Base-by-base conservation (phyloP, 768 basidiomycete species). In the Dioszegia hungarica region DNA sequence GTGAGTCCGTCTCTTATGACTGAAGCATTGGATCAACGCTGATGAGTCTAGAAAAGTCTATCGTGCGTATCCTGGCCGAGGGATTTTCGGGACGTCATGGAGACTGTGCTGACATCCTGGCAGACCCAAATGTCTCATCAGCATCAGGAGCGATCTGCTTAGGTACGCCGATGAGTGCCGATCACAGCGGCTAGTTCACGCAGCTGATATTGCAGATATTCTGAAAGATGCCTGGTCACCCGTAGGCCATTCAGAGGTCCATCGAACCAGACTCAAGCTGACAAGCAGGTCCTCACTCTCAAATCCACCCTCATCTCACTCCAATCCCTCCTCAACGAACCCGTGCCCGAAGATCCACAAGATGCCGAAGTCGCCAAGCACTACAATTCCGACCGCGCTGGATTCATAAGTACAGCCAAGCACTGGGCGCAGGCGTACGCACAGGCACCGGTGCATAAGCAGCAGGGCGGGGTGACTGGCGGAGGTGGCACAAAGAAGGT, bases 311-410 rank as follows among this genome's bases (percentile, higher is more conserved):
- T 98, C 68, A 93, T 98, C 73, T 93, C 90, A 1, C 82, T 98
- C 14, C 94, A 97, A 75, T 90, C 88, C 36, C 81, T 97, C 22
- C 81, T 98, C 17, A 94, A 91, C 76, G 88, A 86, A 9, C 94
- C 94, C 0, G 91, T 95, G 73, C 93, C 94, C 8, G 89, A 88
- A 61, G 94, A 97, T 72, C 94, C 93, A 0, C 93, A 97, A 78
- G 94, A 98, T 71, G 94, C 93, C 0, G 92, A 98, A 78, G 93
- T 98, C 11, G 93, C 93, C 12, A 97, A 95, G 75, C 94, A 95
- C 72, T 98, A 89, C 68, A 87, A 89, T 75, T 90, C 91, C 12
- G 89, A 87, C 74, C 86, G 86, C 73, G 78, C 79, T 24, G 86
- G 87, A 67, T 98, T 98, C 64, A 89, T 93, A 57, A 88, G 88